These are phyloP conservation scores for Ramaria rubella DNA, from an alignment of 768 basidiomycete genomes.

Conservation along the genomic window DNA sequence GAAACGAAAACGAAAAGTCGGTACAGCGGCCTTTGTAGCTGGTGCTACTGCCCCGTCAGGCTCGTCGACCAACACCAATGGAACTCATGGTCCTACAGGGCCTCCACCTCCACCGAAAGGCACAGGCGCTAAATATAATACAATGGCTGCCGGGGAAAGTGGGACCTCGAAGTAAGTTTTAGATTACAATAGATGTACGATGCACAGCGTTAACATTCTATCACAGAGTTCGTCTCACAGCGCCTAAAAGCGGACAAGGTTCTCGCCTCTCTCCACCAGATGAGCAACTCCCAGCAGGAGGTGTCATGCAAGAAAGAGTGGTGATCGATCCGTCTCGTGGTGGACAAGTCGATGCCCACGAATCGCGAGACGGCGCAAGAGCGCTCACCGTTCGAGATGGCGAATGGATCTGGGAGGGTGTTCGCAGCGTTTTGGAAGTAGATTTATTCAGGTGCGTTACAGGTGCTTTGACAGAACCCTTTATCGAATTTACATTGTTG, in stretches of 20 bases:
- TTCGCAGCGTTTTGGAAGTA: conserved; percentile 71
- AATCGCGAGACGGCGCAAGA: conserved; percentile 59
- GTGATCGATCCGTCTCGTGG: conserved; percentile 77
- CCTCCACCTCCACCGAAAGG: conserved; percentile 53
- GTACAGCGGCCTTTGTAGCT: conserved; percentile 75
- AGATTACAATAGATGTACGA: not conserved
- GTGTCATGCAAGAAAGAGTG: conserved; percentile 51
- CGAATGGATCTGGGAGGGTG: conserved; percentile 81
- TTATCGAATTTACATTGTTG: not conserved
- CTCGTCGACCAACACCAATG: conserved; percentile 7
- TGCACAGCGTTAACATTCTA: not conserved
- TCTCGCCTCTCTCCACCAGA: conserved; percentile 58
- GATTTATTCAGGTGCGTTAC: conserved; percentile 53
- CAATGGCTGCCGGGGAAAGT: conserved; percentile 47
- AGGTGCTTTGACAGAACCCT: not conserved
- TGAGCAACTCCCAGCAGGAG: conserved; percentile 22
- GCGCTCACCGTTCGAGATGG: conserved; percentile 71
- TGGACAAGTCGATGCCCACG: conserved; percentile 75
- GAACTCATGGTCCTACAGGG: conserved; percentile 27
- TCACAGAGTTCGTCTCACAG: conserved; percentile 66
- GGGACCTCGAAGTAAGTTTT: conserved; percentile 46
- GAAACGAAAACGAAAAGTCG: conserved; percentile 90
- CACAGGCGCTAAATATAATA: conserved; percentile 53
- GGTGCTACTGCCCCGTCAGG: conserved; percentile 10
- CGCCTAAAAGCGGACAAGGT: conserved; percentile 49